Evolutionary conservation across 768 basidiomycete species (phyloP).

Genomic region (Termitomyces sp.): DNA sequence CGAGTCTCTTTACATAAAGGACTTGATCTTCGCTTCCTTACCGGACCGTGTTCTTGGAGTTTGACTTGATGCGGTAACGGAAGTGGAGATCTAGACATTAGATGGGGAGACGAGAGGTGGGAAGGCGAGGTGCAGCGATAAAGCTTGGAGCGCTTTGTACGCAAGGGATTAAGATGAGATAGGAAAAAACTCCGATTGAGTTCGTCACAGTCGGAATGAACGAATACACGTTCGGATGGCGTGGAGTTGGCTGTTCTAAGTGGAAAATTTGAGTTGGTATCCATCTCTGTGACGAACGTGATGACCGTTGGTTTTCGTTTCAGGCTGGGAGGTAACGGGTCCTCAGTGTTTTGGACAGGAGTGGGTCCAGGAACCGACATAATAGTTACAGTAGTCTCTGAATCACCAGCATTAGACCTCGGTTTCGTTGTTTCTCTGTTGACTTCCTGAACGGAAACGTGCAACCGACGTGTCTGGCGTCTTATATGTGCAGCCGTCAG

Average conservation of each 20-base stretch:
- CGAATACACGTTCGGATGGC: slow-evolving; percentile 9
- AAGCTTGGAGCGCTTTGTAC: slow-evolving; percentile 20
- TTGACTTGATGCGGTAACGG: neutral
- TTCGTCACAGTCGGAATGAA: slow-evolving; percentile 10
- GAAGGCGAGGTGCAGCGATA: slow-evolving; percentile 23
- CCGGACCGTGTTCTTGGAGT: slow-evolving; percentile 2
- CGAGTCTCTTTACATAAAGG: slow-evolving; percentile 18
- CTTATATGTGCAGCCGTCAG: neutral
- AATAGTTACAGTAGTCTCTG: neutral
- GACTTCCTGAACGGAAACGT: neutral
- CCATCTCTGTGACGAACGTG: slow-evolving; percentile 3
- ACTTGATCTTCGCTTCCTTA: slow-evolving; percentile 15
- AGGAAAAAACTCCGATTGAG: slow-evolving; percentile 18
- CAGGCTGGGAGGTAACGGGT: neutral
- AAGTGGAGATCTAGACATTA: slow-evolving; percentile 11
- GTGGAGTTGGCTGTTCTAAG: neutral
- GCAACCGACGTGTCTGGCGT: neutral
- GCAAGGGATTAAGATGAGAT: slow-evolving; percentile 20
- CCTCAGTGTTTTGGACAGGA: neutral
- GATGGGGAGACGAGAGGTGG: slow-evolving; percentile 17
- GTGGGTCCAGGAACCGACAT: neutral
- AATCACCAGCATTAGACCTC: neutral
- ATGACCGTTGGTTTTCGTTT: slow-evolving; percentile 10
- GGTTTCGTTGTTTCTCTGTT: neutral
- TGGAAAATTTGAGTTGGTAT: neutral